A percentile compares a stretch with the other conserved stretches of the same genome.
These are phyloP conservation scores for Colletotrichum lini DNA, from an alignment of 2,329 filamentous ascomycete genomes.

Conservation along the genomic window DNA sequence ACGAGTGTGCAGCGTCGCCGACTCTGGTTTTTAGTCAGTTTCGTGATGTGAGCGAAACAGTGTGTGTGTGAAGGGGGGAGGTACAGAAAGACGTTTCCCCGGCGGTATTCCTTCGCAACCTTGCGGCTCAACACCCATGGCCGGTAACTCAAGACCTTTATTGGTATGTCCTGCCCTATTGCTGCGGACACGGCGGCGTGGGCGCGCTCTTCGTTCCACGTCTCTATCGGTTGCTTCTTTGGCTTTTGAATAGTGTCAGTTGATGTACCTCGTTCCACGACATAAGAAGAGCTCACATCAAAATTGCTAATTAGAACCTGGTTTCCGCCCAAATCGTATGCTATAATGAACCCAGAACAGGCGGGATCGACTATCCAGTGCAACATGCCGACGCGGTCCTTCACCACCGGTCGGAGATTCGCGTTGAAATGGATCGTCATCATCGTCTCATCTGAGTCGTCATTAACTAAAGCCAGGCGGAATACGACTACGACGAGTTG, in stretches of 20 bases:
- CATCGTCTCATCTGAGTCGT: constrained; percentile 57
- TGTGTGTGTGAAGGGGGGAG: constrained; percentile 13
- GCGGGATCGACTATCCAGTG: constrained; percentile 61
- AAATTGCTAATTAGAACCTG: constrained; percentile 61
- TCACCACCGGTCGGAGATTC: constrained; percentile 55
- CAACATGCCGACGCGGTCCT: constrained; percentile 58
- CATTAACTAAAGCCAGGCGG: constrained; percentile 8
- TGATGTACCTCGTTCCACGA: neutral
- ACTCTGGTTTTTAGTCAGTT: constrained; percentile 35
- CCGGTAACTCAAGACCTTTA: constrained; percentile 56
- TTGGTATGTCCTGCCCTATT: constrained; percentile 51
- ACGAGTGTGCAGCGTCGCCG: constrained; percentile 52
- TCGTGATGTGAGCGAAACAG: neutral
- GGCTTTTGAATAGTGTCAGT: constrained; percentile 43
- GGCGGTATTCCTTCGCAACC: constrained; percentile 55
- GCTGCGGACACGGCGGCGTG: constrained; percentile 51
- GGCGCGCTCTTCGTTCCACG: constrained; percentile 53
- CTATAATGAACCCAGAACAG: constrained; percentile 60
- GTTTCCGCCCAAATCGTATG: constrained; percentile 57
- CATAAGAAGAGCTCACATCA: constrained; percentile 51
- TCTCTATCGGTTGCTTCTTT: constrained; percentile 51
- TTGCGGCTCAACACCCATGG: constrained; percentile 59
- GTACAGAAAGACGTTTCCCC: constrained; percentile 56
- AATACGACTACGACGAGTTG: no score
- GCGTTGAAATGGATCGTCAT: constrained; percentile 63